phyloP scores from a whole-genome alignment of 2,329 filamentous ascomycete species.

The Atkinsonella texensis region DNA sequence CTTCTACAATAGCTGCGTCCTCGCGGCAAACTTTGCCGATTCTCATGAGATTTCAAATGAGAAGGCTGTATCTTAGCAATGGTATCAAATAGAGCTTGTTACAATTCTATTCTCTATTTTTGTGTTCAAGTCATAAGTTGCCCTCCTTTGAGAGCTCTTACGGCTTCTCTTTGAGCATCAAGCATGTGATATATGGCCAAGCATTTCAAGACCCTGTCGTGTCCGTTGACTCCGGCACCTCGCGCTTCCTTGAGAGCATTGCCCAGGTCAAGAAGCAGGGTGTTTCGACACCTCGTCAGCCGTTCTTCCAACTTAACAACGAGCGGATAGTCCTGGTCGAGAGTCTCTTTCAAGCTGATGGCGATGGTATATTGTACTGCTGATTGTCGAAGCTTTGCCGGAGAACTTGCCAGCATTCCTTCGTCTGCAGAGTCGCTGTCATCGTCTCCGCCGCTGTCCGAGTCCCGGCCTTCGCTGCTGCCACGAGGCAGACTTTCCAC shows the following conservation, averaged over 20 bases:
- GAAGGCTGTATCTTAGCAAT: constrained; percentile 9
- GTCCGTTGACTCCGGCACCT: constrained; percentile 29
- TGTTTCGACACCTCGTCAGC: constrained; percentile 41
- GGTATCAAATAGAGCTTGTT: constrained; percentile 16
- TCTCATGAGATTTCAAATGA: neutral
- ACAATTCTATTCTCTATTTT: neutral
- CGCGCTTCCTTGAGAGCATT: constrained; percentile 35
- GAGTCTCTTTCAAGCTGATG: constrained; percentile 27
- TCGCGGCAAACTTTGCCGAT: constrained; percentile 11
- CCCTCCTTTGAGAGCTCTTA: constrained; percentile 33
- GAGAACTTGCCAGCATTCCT: constrained; percentile 32
- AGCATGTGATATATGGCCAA: constrained; percentile 41
- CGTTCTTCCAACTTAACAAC: constrained; percentile 41
- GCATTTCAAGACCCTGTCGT: constrained; percentile 36
- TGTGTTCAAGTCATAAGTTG: constrained; percentile 10
- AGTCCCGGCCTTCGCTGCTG: constrained; percentile 12
- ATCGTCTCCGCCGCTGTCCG: constrained; percentile 27
- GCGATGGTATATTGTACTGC: constrained; percentile 34
- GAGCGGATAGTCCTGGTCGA: constrained; percentile 37
- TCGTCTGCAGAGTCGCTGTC: constrained; percentile 17
- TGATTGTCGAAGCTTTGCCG: constrained; percentile 32
- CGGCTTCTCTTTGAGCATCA: constrained; percentile 38
- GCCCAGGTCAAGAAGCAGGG: constrained; percentile 42
- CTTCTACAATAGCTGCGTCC: constrained; percentile 27
- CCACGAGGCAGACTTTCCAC: constrained; percentile 29